Base-by-base conservation (phyloP, 164 flowering plant species). In the Vitis riparia region DNA sequence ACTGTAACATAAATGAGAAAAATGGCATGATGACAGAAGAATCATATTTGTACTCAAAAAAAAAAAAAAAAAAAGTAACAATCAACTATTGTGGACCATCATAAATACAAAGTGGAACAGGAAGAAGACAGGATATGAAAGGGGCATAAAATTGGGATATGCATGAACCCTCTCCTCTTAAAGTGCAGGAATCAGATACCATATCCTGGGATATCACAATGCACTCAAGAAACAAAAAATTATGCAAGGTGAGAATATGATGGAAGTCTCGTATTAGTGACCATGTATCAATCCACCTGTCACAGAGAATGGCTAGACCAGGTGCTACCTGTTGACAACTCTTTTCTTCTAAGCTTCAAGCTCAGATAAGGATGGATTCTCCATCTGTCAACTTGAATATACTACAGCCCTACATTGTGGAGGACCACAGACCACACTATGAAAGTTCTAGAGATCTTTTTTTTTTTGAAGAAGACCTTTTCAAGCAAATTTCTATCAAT, bases 241-340 rank as follows among this genome's bases (percentile, higher is more conserved):
- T 70, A 55, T 55, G 68, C 55, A 61, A 67, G 67, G 10, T 47
- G 61, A 60, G 59, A 52, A 32, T 16, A 19, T 37, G 58, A 59
- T 4, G n/a, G 57, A 8, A 61, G 2, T 14, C 50, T 52, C 29
- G 15, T 44, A 66, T 23, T 50, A 27, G 10, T 59, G 7, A 16
- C 32, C 23, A 16, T 1, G 52, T 48, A 44, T 65, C 16, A 27
- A 47, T 57, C 37, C 29, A 56, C 32, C 56, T 69, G 78, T 77
- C 83, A 70, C 69, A 71, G 12, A 78, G 64, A 68, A 66, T 74
- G 73, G 66, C 65, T 48, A 66, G 63, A 71, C 63, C 15, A 59
- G 30, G 37, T 65, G 49, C 65, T 32, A 57, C 56, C 67, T 15
- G 44, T 49, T 74, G 73, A 71, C 70, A 49, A 50, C 62, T 68